Base-by-base conservation (phyloP, 2,329 filamentous ascomycete species). In the Fusarium chlamydosporum region DNA sequence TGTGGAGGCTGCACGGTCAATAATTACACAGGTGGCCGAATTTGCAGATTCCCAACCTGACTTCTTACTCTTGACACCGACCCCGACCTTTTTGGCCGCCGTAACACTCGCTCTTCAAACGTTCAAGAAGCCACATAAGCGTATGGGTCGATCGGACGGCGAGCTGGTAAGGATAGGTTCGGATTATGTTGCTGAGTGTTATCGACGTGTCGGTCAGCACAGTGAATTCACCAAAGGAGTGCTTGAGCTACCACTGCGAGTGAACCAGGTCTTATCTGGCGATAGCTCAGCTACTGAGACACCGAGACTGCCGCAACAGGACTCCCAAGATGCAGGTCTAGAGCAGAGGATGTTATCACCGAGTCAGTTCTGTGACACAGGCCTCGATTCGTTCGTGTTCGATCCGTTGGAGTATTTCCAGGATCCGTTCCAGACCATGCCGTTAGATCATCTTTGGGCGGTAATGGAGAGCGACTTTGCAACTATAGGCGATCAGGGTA, bases 361-460 rank as follows among this genome's bases (percentile, higher is more conserved):
- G 2, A 56, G 23, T 2, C 65, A 45, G 8, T 55, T 60, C 4
- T 31, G 56, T 7, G 50, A 55, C 20, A 4, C 45, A 1, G 43
- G 38, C n/a, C 26, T 51, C 8, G 56, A 67, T 12, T 15, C 61
- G 2, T 61, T 69, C 18, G 43, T 56, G 0, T 61, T 72, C 45
- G 62, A 60, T 27, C 42, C 70, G 29, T 60, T 50, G n/a, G 69
- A 72, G 26, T 52, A 67, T 15, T 62, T 72, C 8, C 70, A 70
- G 12, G 69, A 72, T 31, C 70, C 70, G 11, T 72, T 72, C n/a
- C 69, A 72, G n/a, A 69, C 71, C 1, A 60, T 72, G 56, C 70
- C 70, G 5, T 27, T 72, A 18, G 70, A 72, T n/a, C 69, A 72
- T 16, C 72, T 72, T 38, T 72, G 70, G 70, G 70, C 69, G n/a